Percentiles rank a stretch among this genome's conserved stretches.
phyloP scores from a whole-genome alignment of 257 asterid genomes.

The Oldenlandia corymbosa region DNA sequence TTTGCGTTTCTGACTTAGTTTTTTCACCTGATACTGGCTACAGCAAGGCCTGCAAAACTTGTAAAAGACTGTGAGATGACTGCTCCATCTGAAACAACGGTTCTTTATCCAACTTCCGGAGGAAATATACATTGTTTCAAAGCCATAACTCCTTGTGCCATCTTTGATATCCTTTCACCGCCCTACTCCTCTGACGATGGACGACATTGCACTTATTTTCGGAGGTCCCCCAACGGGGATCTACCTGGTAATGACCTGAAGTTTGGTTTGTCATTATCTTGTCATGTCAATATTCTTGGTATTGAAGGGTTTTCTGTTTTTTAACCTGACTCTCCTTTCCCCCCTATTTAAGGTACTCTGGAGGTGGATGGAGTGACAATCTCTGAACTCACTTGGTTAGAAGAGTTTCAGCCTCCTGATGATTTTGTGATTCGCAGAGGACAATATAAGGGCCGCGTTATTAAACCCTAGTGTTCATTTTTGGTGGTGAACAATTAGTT shows the following conservation, averaged over 20 bases:
- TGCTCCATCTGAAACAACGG: constrained; percentile 82
- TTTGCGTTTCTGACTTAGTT: not conserved
- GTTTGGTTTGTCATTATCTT: not conserved
- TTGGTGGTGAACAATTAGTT: constrained; percentile 28
- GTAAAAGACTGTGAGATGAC: constrained; percentile 73
- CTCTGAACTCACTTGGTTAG: constrained; percentile 82
- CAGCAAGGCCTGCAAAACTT: constrained; percentile 73
- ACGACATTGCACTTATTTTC: constrained; percentile 86
- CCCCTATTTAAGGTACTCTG: constrained; percentile 40
- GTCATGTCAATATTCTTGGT: not conserved
- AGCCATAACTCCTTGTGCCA: constrained; percentile 91
- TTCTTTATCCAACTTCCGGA: constrained; percentile 79
- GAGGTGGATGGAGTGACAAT: constrained; percentile 67
- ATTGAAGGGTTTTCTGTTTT: not conserved
- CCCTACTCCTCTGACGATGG: constrained; percentile 92
- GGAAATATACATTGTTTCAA: constrained; percentile 93
- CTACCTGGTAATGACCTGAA: constrained; percentile 68
- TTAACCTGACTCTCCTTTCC: not conserved
- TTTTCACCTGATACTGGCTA: constrained; percentile 18
- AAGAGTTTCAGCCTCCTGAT: constrained; percentile 84
- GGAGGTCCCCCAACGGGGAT: constrained; percentile 56
- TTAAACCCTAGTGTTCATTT: constrained; percentile 47
- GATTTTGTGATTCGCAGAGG: constrained; percentile 88
- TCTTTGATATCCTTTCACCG: constrained; percentile 94
- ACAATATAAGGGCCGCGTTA: constrained; percentile 80